phyloP scores from a whole-genome alignment of 495 filamentous ascomycete genomes.

The Penicillium waksmanii region DNA sequence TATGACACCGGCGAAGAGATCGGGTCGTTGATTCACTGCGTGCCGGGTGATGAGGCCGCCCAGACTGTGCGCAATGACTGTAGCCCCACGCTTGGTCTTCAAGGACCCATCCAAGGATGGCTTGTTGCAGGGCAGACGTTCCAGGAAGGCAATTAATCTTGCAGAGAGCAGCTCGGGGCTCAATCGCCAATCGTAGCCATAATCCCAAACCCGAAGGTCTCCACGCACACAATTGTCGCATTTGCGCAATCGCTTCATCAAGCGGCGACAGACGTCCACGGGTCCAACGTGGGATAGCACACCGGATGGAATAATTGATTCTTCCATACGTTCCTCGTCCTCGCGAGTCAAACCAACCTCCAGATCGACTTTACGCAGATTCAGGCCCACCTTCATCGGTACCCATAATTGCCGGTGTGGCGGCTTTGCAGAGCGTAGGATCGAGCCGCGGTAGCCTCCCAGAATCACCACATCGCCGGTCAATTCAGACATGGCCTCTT shows the following conservation, averaged over 20 bases:
- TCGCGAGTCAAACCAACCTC: constrained; percentile 83
- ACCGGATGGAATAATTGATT: constrained; percentile 78
- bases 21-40: constrained; percentile 84
- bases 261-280: constrained; percentile 81
- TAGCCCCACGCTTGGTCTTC: constrained; percentile 59
- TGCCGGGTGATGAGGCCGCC: constrained; percentile 90
- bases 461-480: constrained; percentile 87
- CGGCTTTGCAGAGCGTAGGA: constrained; percentile 81
- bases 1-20: constrained; percentile 84
- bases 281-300: constrained; percentile 91
- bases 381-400: constrained; percentile 90
- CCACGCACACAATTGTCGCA: constrained; percentile 72
- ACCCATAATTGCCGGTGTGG: constrained; percentile 88
- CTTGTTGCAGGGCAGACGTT: constrained; percentile 72
- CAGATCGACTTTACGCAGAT: constrained; percentile 88
- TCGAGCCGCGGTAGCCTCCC: constrained; percentile 89
- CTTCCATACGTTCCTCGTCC: constrained; percentile 84
- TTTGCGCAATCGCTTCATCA: constrained; percentile 77
- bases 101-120: constrained; percentile 8
- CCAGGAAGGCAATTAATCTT: constrained; percentile 70
- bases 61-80: constrained; percentile 86
- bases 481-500: constrained; percentile 67
- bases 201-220: constrained; percentile 80
- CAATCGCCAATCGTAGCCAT: constrained; percentile 95
- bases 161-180: constrained; percentile 77